phyloP scores from a whole-genome alignment of 129 eudicot genomes.

The Silybum marianum region DNA sequence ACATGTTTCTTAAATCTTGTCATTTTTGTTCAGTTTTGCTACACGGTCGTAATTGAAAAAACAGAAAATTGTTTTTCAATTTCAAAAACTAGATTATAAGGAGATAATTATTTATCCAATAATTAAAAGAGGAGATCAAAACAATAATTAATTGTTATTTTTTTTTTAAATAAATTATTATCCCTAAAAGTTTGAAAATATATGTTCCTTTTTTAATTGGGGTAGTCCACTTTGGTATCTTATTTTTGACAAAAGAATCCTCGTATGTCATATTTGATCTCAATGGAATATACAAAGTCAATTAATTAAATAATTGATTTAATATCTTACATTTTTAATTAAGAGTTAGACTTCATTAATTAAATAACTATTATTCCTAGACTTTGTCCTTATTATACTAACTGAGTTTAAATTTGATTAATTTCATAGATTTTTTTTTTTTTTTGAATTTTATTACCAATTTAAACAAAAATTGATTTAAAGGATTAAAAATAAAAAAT shows the following conservation, averaged over 20 bases:
- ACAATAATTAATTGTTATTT: neutral
- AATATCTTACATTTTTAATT: neutral
- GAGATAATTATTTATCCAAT: neutral
- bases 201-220: neutral
- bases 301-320: neutral
- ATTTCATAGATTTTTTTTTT: no score
- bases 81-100: neutral
- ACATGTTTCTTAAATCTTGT: no score
- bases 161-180: neutral
- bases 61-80: no score
- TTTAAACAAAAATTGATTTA: neutral
- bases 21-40: neutral
- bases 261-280: slow-evolving; percentile 15
- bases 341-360: neutral
- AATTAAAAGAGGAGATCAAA: neutral
- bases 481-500: neutral
- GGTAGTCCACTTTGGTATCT: slow-evolving; percentile 12
- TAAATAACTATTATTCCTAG: neutral
- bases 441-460: neutral
- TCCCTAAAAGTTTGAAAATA: neutral
- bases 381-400: neutral
- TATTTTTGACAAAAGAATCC: slow-evolving; percentile 16
- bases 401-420: neutral
- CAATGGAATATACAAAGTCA: slow-evolving; percentile 18
- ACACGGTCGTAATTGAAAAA: neutral